Percentiles rank a stretch among this genome's conserved stretches.
phyloP scores from a whole-genome alignment of 306 rosid genomes.

The Rosa multiflora region DNA sequence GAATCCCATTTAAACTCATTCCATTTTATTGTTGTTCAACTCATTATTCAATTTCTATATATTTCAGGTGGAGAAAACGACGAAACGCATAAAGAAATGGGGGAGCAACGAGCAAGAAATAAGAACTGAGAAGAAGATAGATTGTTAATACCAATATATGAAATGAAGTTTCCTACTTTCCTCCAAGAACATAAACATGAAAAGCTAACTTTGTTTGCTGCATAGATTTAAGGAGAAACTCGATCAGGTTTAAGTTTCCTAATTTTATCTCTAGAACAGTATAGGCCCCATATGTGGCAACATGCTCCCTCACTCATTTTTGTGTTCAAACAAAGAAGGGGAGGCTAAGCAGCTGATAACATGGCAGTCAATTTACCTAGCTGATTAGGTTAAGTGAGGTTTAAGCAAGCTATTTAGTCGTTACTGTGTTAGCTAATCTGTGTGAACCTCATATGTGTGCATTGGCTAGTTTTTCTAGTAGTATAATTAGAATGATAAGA shows the following conservation, averaged over 20 bases:
- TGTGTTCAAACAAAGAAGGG: no score
- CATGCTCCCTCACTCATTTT: no score
- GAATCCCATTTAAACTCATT: background rate
- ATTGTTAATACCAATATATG: background rate
- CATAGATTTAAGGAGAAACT: background rate
- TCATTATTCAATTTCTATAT: background rate
- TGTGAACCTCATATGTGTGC: no score
- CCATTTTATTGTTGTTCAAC: background rate
- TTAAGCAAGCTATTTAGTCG: no score
- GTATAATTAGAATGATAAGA: no score
- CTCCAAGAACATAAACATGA: background rate
- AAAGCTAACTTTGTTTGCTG: background rate
- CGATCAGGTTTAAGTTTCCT: background rate
- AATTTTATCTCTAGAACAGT: no score
- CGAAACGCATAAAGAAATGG: conserved; percentile 35
- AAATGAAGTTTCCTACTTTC: background rate
- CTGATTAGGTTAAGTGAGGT: no score
- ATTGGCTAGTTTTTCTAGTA: no score
- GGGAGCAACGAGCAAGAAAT: conserved; percentile 7
- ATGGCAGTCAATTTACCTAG: no score
- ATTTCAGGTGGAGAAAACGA: conserved; percentile 39
- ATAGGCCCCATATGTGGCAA: no score
- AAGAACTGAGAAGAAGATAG: conserved; percentile 7
- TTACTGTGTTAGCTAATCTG: no score
- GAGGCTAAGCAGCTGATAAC: no score